phyloP scores from a whole-genome alignment of 2,329 filamentous ascomycete species.

The Aureobasidium mangrovei region DNA sequence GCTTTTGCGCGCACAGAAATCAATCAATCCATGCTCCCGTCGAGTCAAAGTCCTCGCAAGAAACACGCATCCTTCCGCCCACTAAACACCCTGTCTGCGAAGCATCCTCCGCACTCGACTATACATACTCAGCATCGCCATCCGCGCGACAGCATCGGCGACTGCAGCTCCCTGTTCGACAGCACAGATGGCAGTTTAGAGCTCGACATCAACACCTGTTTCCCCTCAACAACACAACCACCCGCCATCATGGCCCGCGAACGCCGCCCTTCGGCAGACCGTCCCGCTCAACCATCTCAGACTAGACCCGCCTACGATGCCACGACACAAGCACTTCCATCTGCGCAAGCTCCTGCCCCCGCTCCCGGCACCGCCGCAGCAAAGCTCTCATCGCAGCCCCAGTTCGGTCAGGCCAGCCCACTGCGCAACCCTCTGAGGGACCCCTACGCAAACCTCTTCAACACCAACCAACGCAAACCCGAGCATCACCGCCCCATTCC shows the following conservation, averaged over 20 bases:
- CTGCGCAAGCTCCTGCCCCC: conserved; percentile 18
- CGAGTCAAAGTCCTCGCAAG: background rate
- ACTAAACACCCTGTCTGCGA: background rate
- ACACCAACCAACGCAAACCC: conserved; percentile 31
- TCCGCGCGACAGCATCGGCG: background rate
- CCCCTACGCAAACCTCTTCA: conserved; percentile 38
- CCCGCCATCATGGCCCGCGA: conserved; percentile 42
- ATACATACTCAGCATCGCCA: background rate
- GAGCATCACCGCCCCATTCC: conserved; percentile 15
- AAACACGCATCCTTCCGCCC: conserved; percentile 4
- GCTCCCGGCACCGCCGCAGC: background rate
- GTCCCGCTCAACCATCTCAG: conserved; percentile 14
- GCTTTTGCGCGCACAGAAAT: background rate
- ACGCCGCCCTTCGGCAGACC: conserved; percentile 33
- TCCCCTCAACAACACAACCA: background rate
- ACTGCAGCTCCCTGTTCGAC: conserved; percentile 14
- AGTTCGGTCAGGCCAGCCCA: conserved; percentile 53
- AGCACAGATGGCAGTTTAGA: conserved; percentile 10
- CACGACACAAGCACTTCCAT: background rate
- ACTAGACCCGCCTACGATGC: background rate
- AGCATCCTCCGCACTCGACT: background rate
- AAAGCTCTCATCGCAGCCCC: conserved; percentile 25
- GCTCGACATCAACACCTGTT: background rate
- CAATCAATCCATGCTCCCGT: background rate
- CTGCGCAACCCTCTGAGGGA: conserved; percentile 39